Evolutionary conservation across 208 protist genomes (phyloP), one percentile per base, ranked within the genome.

Genomic region (Naegleria fowleri): DNA sequence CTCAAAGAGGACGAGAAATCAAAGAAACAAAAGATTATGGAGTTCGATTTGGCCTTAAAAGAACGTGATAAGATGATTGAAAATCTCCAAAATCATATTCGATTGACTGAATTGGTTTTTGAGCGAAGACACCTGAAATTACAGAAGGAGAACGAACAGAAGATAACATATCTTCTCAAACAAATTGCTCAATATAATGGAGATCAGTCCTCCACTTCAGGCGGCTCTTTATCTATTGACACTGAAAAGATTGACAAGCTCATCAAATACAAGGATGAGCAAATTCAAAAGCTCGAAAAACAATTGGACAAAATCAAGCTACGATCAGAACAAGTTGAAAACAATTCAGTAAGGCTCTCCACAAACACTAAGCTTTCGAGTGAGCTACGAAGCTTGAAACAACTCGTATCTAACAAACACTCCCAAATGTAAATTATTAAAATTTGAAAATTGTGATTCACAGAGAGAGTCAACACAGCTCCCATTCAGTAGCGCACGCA

Each of bases 241-340:
- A 85, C 38, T 19, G 79, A 85, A 85, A 43, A 43, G 79, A 85
- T 85, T 43, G 36, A 43, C 13, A 39, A 11, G 25, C 36, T 58
- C 29, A 59, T 90, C 7, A 48, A 58, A 59, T 11, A 39, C 6
- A 90, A 76, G n/a, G 88, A 90, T 59, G 88, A 90, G 22, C 41
- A 90, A 58, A 86, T 90, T n/a, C 41, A 39, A 11, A 76, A 36
- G 40, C 22, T 90, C 13, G 51, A 90, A 6, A 67, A 90, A 38
- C 11, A 90, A 36, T 33, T 79, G 7, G 16, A 29, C 29, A 79
- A 79, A 33, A 36, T 79, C 9, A 79, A 79, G n/a, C 67, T 36
- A 36, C 16, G 29, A 15, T 36, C 67, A 19, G 29, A 79, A 13
- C 19, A 79, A 19, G 19, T 67, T 15, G 55, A 67, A 19, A 29